phyloP scores from a whole-genome alignment of 2,329 filamentous ascomycete genomes.

The Calonectria henricotiae region DNA sequence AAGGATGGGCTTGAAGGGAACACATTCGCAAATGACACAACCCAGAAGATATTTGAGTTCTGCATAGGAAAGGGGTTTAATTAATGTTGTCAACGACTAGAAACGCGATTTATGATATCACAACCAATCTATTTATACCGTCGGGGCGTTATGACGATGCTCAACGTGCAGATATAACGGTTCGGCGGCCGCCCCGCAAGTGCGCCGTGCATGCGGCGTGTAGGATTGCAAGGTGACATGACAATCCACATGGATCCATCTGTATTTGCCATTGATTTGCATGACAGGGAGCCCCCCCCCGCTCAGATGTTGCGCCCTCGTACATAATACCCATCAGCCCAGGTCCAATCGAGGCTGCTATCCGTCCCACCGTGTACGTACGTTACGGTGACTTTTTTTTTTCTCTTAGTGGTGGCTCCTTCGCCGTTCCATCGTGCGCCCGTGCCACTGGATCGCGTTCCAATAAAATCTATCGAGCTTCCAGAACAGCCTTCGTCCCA shows the following conservation, averaged over 20 bases:
- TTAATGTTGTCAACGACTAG: slow-evolving; percentile 4
- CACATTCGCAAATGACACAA: slow-evolving; percentile 25
- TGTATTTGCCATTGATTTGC: slow-evolving; percentile 25
- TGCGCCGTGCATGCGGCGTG: slow-evolving; percentile 30
- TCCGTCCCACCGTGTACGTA: slow-evolving; percentile 26
- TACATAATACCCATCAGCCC: not conserved
- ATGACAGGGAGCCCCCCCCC: slow-evolving; percentile 20
- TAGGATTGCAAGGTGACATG: slow-evolving; percentile 29
- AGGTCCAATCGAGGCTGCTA: not conserved
- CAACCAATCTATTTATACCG: not conserved
- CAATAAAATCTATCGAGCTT: slow-evolving; percentile 24
- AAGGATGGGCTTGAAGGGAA: slow-evolving; percentile 24
- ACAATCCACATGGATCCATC: slow-evolving; percentile 35
- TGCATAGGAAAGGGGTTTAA: slow-evolving; percentile 21
- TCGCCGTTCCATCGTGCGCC: slow-evolving; percentile 11
- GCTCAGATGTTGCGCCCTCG: not conserved
- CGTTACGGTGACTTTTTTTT: slow-evolving; percentile 13
- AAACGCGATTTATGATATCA: slow-evolving; percentile 21
- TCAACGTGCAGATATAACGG: slow-evolving; percentile 9
- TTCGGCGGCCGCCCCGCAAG: slow-evolving; percentile 10
- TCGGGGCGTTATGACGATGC: slow-evolving; percentile 7
- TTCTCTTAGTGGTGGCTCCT: slow-evolving; percentile 11
- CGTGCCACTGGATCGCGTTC: slow-evolving; percentile 19
- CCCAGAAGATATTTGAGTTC: not conserved
- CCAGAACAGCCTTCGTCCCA: slow-evolving; percentile 20